Evolutionary conservation across 768 basidiomycete genomes (phyloP), one percentile per base, ranked within the genome.

Genomic region (Rhizopogon salebrosus): DNA sequence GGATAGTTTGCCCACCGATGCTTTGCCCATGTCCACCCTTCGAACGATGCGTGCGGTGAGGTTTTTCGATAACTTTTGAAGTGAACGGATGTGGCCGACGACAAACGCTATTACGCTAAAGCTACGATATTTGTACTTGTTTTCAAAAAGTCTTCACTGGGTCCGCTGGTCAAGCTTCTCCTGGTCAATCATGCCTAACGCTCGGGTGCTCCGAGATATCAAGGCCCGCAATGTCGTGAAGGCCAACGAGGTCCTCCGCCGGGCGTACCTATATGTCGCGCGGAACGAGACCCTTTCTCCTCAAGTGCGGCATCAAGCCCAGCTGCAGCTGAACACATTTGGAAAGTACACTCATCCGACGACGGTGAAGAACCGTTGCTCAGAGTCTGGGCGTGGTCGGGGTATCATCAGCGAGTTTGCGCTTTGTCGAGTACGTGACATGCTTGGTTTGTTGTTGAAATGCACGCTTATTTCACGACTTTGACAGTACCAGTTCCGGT

Each of bases 221-320:
- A 88, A 88, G 61, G 87, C 86, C 22, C 85, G 89, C 48, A 65
- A 79, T 18, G 82, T 84, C 54, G 87, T 92, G 54, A 72, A 74
- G 54, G 79, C 79, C 41, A 84, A 85, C 65, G 95, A 98, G 67
- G 76, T 95, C 42, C 75, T 85, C 26, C 85, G 95, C 18, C 79
- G 92, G 41, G 95, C 95, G 0, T 95, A 95, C 69, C 83, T 98
- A 46, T 93, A 85, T 70, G 89, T 98, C 59, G 93, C 95, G 22
- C 82, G 95, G 54, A 98, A 98, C 72, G 84, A 90, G 65, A 82
- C 86, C 2, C 72, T 98, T n/a, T 85, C 93, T 14, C 77, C 91
- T 2, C 85, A 90, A 64, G 80, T 98, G 42, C 89, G 95, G 52
- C 90, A 94, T 67, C 90, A 94, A 59, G 95, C 95, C 14, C 94